phyloP scores from a whole-genome alignment of 1,139 yeast genomes.

The Entelexis sorbosivorans region DNA sequence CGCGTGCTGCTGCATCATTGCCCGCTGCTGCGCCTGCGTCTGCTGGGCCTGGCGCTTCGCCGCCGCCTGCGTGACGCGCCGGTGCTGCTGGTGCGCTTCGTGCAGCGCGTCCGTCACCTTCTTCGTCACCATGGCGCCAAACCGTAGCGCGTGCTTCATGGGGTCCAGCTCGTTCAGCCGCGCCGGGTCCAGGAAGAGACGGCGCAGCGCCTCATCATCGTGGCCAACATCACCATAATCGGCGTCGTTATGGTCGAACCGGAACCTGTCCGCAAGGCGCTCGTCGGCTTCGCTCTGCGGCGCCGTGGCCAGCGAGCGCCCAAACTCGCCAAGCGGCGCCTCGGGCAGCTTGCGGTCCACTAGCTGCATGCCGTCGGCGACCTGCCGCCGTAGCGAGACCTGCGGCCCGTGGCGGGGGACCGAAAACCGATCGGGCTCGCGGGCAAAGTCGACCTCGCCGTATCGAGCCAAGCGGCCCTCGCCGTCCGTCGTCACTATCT shows the following conservation, averaged over 20 bases:
- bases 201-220: constrained; percentile 30
- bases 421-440: constrained; percentile 12
- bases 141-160: constrained; percentile 79
- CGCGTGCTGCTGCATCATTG: constrained; percentile 15
- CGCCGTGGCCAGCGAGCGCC: background rate
- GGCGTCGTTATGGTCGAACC: constrained; percentile 51
- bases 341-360: constrained; percentile 10
- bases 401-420: constrained; percentile 10
- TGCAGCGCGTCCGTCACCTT: constrained; percentile 68
- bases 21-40: constrained; percentile 22
- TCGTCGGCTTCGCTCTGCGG: constrained; percentile 40
- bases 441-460: constrained; percentile 17
- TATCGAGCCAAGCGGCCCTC: background rate
- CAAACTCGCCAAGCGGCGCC: constrained; percentile 7
- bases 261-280: constrained; percentile 62
- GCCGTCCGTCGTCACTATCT: background rate
- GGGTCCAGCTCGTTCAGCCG: constrained; percentile 70
- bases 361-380: constrained; percentile 5
- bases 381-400: constrained; percentile 8
- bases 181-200: constrained; percentile 53
- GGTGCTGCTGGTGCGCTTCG: constrained; percentile 40
- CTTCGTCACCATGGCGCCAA: constrained; percentile 81
- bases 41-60: constrained; percentile 27
- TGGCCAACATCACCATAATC: constrained; percentile 26
- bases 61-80: constrained; percentile 10